A percentile compares a stretch with the other conserved stretches of the same genome.
These are phyloP conservation scores for Xylaria bambusicola DNA, from an alignment of 495 filamentous ascomycete species.

Conservation along the genomic window DNA sequence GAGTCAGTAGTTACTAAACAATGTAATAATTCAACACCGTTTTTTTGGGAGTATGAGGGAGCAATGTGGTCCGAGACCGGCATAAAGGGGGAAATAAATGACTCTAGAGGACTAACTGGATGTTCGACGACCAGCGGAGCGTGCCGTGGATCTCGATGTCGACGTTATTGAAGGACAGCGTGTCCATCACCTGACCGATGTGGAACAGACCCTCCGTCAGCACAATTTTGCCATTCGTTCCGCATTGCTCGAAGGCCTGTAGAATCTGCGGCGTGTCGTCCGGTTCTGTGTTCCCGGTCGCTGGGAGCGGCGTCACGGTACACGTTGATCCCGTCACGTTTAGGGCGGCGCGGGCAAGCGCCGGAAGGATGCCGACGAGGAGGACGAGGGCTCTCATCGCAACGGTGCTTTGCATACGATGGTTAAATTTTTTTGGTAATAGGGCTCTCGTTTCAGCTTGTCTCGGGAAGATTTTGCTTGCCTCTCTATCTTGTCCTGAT, in stretches of 20 bases:
- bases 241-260: slow-evolving; percentile 44
- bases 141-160: slow-evolving; percentile 46
- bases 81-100: not conserved
- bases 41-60: too few relatives aligned
- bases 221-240: slow-evolving; percentile 37
- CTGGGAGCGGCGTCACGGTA: slow-evolving; percentile 36
- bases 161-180: slow-evolving; percentile 39
- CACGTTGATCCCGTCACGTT: slow-evolving; percentile 41
- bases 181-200: slow-evolving; percentile 48
- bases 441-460: too few relatives aligned
- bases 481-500: slow-evolving; percentile 6
- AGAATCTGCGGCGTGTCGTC: slow-evolving; percentile 48
- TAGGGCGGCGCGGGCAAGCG: slow-evolving; percentile 25
- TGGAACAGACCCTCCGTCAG: slow-evolving; percentile 43
- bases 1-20: too few relatives aligned
- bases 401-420: not conserved
- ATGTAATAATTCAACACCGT: too few relatives aligned
- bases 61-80: slow-evolving; percentile 9
- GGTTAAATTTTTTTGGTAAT: not conserved
- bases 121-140: slow-evolving; percentile 39
- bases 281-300: slow-evolving; percentile 23
- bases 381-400: slow-evolving; percentile 24
- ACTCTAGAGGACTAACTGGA: slow-evolving; percentile 8
- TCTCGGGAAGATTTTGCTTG: too few relatives aligned
- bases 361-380: slow-evolving; percentile 17